Base-by-base conservation (phyloP, 441 rosid genomes). In the Euphorbia schlechtendalii region DNA sequence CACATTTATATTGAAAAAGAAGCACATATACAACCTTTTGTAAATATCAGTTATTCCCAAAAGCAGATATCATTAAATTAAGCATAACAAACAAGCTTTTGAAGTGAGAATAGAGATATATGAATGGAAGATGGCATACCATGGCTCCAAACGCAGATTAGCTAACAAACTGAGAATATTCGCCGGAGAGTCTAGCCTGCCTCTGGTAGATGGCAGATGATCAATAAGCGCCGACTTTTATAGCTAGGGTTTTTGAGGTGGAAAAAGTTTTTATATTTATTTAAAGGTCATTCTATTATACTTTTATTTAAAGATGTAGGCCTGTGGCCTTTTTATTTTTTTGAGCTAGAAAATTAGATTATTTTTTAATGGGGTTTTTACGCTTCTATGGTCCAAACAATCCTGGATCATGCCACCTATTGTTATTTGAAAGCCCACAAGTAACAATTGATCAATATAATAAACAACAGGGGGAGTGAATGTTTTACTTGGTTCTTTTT, bases 241-340 rank as follows among this genome's bases (percentile, higher is more conserved):
- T 63, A 63, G 11, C 46, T 64, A 73, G 69, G 76, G 76, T 64
- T 73, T 63, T 45, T n/a, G 41, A 55, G 7, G 48, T 8, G 17
- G 0, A 10, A 13, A 45, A 43, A 53, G 22, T 56, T 1, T 52
- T 8, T 9, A 17, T 63, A 73, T 63, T 72, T 67, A 49, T 27
- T 41, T 11, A 56, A 36, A 15, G 30, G 65, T 56, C 71, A 68
- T 30, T 28, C 0, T 1, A 8, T 15, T 62, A 15, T 43, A 0
- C n/a, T 3, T 30, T 22, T 20, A 9, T 17, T 45, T 30, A 12
- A 1, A 2, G 12, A 46, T 8, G 51, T 46, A 9, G 10, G 4
- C 38, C 14, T 27, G 24, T 17, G 41, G 45, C 8, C 6, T 15
- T 10, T 32, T 8, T 17, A 17, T 0, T 57, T 1, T 6, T 30